Evolutionary conservation across 805 yeast species (phyloP), one percentile per base, ranked within the genome.

Genomic region (Candida namnaoensis): DNA sequence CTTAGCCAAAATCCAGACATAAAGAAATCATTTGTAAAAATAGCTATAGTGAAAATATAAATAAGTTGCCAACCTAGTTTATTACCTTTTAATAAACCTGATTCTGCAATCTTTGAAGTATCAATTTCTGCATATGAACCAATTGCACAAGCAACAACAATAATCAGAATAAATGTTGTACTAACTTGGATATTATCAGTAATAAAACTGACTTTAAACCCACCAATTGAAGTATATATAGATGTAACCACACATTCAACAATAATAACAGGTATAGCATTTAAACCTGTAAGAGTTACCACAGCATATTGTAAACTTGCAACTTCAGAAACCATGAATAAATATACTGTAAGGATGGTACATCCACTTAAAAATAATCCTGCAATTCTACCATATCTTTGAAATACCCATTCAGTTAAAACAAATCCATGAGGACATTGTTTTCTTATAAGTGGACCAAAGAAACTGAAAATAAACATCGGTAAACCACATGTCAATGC

Each of bases 1-100:
- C 98, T 72, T 46, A 90, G 66, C 98, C 98, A 90, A 60, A 90
- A 88, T 0, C 96, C 96, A 30, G 95, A 76, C 71, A 90, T 66
- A 62, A 90, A 90, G 57, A 90, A 78, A 57, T 88, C 96, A 54
- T 90, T 90, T 32, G 96, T 85, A 43, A 88, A 74, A 55, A 90
- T 84, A 26, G 97, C 96, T 30, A 90, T 82, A 7, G 82, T 74
- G 48, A 90, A 68, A 47, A 90, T 88, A 58, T 88, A 90, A 32
- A 90, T 59, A 48, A 90, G 72, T 69, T 88, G 93, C 95, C 96
- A 88, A 14, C 96, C 95, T 34, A 88, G 68, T 49, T 74, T 75
- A 54, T 78, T 82, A 2, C 80, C 74, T 34, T 78, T 72, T 44
- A 85, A 63, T 48, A 88, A 62, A 3, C 82, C 81, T 8, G 81